A percentile compares a stretch with the other conserved stretches of the same genome.
These are phyloP conservation scores for Gloeophyllum trabeum DNA, from an alignment of 768 basidiomycete species.

Conservation along the genomic window DNA sequence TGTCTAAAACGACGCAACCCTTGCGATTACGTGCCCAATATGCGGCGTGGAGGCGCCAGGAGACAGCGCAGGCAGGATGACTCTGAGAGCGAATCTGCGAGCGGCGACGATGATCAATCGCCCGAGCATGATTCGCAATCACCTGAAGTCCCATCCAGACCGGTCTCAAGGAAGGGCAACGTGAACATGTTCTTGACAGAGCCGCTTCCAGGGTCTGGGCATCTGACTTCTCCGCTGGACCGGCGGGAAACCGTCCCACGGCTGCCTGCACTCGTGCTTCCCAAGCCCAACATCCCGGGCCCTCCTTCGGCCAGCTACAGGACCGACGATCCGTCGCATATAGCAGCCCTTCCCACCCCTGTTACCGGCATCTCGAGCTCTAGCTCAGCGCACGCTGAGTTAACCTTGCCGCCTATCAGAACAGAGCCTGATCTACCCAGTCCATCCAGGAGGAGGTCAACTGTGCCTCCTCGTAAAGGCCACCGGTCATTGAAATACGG, in stretches of 20 bases:
- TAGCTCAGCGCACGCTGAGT: conserved; percentile 59
- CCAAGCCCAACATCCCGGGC: background rate
- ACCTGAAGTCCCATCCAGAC: conserved; percentile 32
- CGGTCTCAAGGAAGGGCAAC: conserved; percentile 36
- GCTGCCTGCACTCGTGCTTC: background rate
- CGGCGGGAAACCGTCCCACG: background rate
- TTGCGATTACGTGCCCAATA: conserved; percentile 72
- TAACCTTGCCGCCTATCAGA: conserved; percentile 50
- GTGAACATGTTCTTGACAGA: conserved; percentile 17
- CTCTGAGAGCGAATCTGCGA: conserved; percentile 39
- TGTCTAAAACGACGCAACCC: conserved; percentile 68
- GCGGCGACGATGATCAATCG: conserved; percentile 46
- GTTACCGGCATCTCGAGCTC: conserved; percentile 43
- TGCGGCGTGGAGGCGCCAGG: conserved; percentile 57
- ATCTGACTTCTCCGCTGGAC: background rate
- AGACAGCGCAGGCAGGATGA: conserved; percentile 50
- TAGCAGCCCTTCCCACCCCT: conserved; percentile 55
- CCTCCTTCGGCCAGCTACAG: conserved; percentile 26
- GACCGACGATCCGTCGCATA: conserved; percentile 60
- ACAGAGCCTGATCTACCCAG: conserved; percentile 60
- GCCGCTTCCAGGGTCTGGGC: background rate
- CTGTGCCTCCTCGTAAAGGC: conserved; percentile 15
- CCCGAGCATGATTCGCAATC: conserved; percentile 41
- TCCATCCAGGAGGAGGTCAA: background rate
- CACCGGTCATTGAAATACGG: conserved; percentile 57